A percentile compares a stretch with the other conserved stretches of the same genome.
Evolutionary conservation across 192 early-diverging fungal species (phyloP).

Genomic region (Mortierella alpina): DNA sequence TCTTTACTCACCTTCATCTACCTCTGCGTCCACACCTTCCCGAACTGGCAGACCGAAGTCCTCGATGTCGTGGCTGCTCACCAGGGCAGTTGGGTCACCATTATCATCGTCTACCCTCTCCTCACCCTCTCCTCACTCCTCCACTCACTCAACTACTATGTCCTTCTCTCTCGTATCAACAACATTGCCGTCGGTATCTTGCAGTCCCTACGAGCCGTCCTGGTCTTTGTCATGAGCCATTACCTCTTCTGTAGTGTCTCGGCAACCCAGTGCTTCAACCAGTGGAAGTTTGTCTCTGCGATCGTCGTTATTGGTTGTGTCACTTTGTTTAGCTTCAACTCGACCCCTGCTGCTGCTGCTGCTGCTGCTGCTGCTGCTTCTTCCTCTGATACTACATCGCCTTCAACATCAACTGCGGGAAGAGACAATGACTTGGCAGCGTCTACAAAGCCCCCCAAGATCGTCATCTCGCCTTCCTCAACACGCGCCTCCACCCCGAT

Average conservation of each 20-base stretch:
- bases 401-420: background rate
- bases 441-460: background rate
- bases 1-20: slow-evolving; percentile 57
- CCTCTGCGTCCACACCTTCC: slow-evolving; percentile 63
- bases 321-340: slow-evolving; percentile 60
- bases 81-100: slow-evolving; percentile 18
- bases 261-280: slow-evolving; percentile 66
- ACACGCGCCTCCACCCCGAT: slow-evolving; percentile 13
- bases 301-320: slow-evolving; percentile 66
- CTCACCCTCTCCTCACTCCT: slow-evolving; percentile 56
- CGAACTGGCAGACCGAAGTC: slow-evolving; percentile 58
- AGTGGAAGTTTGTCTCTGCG: slow-evolving; percentile 64
- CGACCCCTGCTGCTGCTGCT: background rate
- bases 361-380: background rate
- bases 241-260: slow-evolving; percentile 65
- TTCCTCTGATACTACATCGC: background rate
- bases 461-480: background rate
- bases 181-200: slow-evolving; percentile 68
- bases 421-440: too few species aligned
- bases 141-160: slow-evolving; percentile 68
- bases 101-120: slow-evolving; percentile 56
- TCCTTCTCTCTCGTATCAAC: slow-evolving; percentile 62
- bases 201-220: slow-evolving; percentile 64
- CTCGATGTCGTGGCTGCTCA: slow-evolving; percentile 11
- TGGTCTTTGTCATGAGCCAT: slow-evolving; percentile 70